Base-by-base conservation (phyloP, 1,284 basidiomycete genomes). In the Trametes hirsuta region DNA sequence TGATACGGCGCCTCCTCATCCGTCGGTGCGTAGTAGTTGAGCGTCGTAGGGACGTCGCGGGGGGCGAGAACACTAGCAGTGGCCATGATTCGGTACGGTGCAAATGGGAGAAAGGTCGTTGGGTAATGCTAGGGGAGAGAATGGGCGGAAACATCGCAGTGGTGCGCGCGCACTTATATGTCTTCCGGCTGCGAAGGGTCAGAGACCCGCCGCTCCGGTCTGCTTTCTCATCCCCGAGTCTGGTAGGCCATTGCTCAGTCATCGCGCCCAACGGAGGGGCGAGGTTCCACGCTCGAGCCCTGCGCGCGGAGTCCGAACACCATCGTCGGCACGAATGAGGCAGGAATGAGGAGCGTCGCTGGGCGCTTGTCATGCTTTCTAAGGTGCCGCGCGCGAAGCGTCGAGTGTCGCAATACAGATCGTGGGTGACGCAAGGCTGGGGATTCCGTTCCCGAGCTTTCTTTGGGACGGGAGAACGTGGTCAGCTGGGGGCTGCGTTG, bases 21-120 rank as follows among this genome's bases (percentile, higher is more conserved):
- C 37, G 68, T 62, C 8, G 71, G 69, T 1, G 53, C 49, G 60
- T 69, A 74, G 64, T 74, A 74, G 68, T 74, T 73, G 34, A 74
- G 60, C 15, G 66, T 70, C 50, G 72, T 72, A n/a, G 63, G 68
- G 35, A 74, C 66, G 62, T 74, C 73, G 49, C 63, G 69, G 30
- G 71, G 68, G 37, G 72, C 39, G 45, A 75, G 69, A 8, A 69
- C 66, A 49, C 66, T 67, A 41, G 70, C 66, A 30, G 71, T 62
- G 44, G 70, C 69, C 72, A 75, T 74, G 62, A 58, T 40, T 34
- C 22, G 15, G 42, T 10, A 15, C 18, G 34, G 5, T 45, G 42
- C 21, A 35, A 50, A 21, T 42, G 3, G 14, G 39, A 18, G 37
- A 6, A 24, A 51, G 21, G 6, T 10, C 30, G 21, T 10, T n/a